Conservation (phyloP, 768 basidiomycete species). For the Mycena indigotica region DNA sequence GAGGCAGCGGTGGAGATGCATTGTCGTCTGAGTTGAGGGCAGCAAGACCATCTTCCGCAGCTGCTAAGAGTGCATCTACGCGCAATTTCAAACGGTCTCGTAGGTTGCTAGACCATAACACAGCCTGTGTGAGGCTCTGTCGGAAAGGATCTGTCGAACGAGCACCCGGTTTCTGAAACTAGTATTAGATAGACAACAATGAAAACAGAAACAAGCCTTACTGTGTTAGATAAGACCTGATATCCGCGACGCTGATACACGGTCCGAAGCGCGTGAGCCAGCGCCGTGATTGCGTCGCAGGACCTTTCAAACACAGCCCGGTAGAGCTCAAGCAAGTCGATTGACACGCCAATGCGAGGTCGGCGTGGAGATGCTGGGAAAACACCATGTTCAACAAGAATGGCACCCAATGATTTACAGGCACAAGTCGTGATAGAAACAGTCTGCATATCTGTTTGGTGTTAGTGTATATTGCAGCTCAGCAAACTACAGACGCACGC, state of each 20-base stretch:
- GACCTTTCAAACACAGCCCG: conserved; percentile 37
- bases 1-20: too few relatives aligned
- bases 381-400: too few relatives aligned
- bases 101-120: conserved; percentile 34
- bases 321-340: too few relatives aligned
- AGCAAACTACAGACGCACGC: too few relatives aligned
- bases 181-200: background rate
- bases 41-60: conserved; percentile 1
- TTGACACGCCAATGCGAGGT: too few relatives aligned
- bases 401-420: too few relatives aligned
- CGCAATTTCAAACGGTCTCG: conserved; percentile 17
- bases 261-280: conserved; percentile 31
- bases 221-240: conserved; percentile 16
- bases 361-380: too few relatives aligned
- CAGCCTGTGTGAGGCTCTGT: too few relatives aligned
- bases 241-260: conserved; percentile 34
- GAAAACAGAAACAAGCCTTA: conserved; percentile 6
- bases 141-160: conserved; percentile 40
- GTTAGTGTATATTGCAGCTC: too few relatives aligned
- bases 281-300: too few relatives aligned
- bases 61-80: conserved; percentile 12
- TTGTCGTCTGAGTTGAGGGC: background rate
- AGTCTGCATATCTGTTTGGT: too few relatives aligned
- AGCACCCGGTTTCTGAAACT: conserved; percentile 24
- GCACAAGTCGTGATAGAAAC: too few relatives aligned